These are phyloP conservation scores for Xylaria sp. DNA, from an alignment of 2,329 filamentous ascomycete species.

Conservation along the genomic window DNA sequence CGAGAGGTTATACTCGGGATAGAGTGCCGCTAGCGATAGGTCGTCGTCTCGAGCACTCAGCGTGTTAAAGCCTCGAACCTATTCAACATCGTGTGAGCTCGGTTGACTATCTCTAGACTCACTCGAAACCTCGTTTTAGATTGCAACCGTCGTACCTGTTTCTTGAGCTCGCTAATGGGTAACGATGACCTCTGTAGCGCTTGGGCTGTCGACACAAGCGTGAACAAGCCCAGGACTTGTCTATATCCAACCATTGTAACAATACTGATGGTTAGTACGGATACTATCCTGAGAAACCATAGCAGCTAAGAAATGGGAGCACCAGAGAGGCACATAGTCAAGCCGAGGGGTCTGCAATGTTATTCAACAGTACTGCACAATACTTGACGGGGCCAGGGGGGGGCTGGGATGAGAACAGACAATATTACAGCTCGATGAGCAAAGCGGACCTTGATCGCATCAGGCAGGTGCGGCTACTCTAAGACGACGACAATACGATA, in stretches of 20 bases:
- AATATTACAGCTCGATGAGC: constrained; percentile 13
- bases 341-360: not conserved
- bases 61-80: constrained; percentile 26
- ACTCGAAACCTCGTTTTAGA: not conserved
- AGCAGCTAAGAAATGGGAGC: constrained; percentile 13
- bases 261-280: constrained; percentile 15
- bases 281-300: constrained; percentile 10
- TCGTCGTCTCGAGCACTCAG: constrained; percentile 28
- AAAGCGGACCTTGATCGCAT: constrained; percentile 16
- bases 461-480: constrained; percentile 21
- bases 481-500: constrained; percentile 10
- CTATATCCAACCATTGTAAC: constrained; percentile 28
- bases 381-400: too few relatives aligned
- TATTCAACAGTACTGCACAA: constrained; percentile 10
- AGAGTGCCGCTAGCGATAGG: constrained; percentile 36
- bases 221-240: constrained; percentile 27
- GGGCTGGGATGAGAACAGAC: not conserved
- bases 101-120: not conserved
- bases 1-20: constrained; percentile 48
- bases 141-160: constrained; percentile 32
- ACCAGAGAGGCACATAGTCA: constrained; percentile 7
- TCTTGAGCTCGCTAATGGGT: constrained; percentile 39
- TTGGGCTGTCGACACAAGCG: constrained; percentile 31
- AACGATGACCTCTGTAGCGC: constrained; percentile 37
- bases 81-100: constrained; percentile 18